Base-by-base conservation (phyloP, 2,329 filamentous ascomycete species). In the Ophiosphaerella korrae region DNA sequence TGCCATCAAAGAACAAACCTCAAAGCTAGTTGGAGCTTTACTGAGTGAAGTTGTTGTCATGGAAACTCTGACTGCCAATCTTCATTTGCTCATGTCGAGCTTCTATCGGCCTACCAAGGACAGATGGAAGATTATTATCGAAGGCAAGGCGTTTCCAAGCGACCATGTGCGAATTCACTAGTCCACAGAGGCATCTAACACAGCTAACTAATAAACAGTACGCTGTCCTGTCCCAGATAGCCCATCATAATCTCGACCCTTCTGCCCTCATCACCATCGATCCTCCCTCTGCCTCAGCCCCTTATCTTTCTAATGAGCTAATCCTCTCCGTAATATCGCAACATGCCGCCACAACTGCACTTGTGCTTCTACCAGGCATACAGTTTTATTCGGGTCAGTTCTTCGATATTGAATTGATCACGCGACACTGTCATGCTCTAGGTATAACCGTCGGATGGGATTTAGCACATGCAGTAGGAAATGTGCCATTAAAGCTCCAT, bases 381-480 rank as follows among this genome's bases (percentile, higher is more conserved):
- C 92, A 97, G 70, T 97, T 92, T 78, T 96, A 95, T 76, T 94
- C 88, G 0, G 92, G 92, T 47, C 92, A 97, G 71, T 84, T 89
- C 49, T 89, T 96, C 62, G 90, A 96, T 72, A 92, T 97, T 3
- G 75, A 84, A 37, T 80, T 77, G 37, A 96, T 96, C 71, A 96
- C 92, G 1, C 81, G 81, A 1, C 82, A 92, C 74, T 92, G 92
- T 0, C 88, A 87, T 58, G 79, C 78, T 0, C 84, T 84, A 57
- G 88, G 86, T 43, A 85, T 96, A 37, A 73, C 85, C 1, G 85
- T 94, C 4, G 90, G 91, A 23, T 96, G 91, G 91, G 92, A 96
- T 69, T 85, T 94, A 23, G 92, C 92, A 0, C 91, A 96, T 71
- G 90, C 90, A 0, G 89, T 84, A 18, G 92, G 92, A 29, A 96